Conservation (phyloP, 2,329 filamentous ascomycete genomes). For the Zalaria obscura region DNA sequence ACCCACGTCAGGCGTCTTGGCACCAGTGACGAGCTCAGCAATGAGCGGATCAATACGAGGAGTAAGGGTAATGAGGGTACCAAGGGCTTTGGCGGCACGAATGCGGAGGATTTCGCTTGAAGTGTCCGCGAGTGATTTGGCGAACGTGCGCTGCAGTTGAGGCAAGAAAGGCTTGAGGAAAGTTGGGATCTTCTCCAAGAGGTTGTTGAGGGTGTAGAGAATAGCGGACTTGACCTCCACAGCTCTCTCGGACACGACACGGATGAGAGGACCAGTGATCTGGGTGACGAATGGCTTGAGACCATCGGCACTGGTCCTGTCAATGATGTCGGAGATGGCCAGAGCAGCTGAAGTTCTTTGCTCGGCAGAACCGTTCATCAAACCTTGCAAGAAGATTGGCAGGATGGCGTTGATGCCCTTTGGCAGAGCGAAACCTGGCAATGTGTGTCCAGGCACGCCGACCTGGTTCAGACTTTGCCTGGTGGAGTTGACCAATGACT, state of each 20-base stretch:
- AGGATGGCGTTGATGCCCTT: constrained; percentile 96
- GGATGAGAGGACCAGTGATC: constrained; percentile 92
- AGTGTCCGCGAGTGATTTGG: constrained; percentile 85
- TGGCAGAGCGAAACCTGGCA: constrained; percentile 77
- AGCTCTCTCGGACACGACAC: constrained; percentile 91
- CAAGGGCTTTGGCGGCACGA: constrained; percentile 82
- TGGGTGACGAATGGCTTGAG: constrained; percentile 93
- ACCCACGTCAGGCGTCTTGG: constrained; percentile 74
- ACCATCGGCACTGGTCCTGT: constrained; percentile 75
- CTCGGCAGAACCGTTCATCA: constrained; percentile 91
- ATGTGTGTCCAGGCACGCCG: constrained; percentile 68
- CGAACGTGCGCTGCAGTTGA: constrained; percentile 91
- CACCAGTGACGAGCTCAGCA: constrained; percentile 82
- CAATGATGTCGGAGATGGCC: constrained; percentile 89
- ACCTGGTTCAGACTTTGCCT: constrained; percentile 76
- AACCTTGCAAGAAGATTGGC: constrained; percentile 91
- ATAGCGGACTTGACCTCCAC: constrained; percentile 95
- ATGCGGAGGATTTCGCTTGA: constrained; percentile 78
- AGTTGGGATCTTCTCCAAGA: constrained; percentile 90
- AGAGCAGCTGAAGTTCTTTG: constrained; percentile 85
- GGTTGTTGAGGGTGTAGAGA: constrained; percentile 81
- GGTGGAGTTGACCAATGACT: constrained; percentile 74
- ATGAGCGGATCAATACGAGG: constrained; percentile 92
- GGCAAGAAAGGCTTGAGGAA: constrained; percentile 95
- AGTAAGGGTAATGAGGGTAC: constrained; percentile 89